Base-by-base conservation (phyloP, 768 basidiomycete species). In the Cystobasidium tubakii region DNA sequence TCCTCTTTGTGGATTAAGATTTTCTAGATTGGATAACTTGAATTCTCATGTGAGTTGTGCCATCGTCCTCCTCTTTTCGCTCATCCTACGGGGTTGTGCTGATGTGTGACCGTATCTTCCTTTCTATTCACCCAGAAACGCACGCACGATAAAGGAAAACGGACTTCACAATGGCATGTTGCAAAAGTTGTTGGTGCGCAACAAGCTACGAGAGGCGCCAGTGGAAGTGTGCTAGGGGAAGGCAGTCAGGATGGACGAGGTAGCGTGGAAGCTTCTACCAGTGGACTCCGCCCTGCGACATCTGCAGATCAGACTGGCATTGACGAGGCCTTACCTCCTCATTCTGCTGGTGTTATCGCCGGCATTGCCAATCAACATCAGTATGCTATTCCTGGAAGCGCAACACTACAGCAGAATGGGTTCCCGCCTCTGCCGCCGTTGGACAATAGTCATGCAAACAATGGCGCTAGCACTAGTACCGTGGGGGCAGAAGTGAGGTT, bases 101-200 rank as follows among this genome's bases (percentile, higher is more conserved):
- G 6, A 33, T 25, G 34, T 44, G 17, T 53, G 63, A 6, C 34
- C 10, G 6, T 23, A 42, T 23, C 19, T 23, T 46, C 46, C n/a
- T 53, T 43, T 53, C 66, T 3, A 29, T 10, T 21, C 23, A 12
- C 19, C 19, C 36, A 71, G 69, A 71, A 71, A 71, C 69, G 69
- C 2, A 71, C 69, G 4, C 69, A 71, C 55, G 69, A 71, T n/a
- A 71, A 71, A 36, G 69, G 69, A 1, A 71, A 71, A 55, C 69
- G 69, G n/a, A 71, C 69, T n/a, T 36, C 69, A 31, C 69, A 71
- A 44, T 71, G 69, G 69, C 69, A 71, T 31, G 69, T 55, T 60
- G 69, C 69, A 13, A 71, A 71, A 60, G 53, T 71, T 23, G 69
- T 71, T 4, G 69, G 69, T 3, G 43, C 36, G 25, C 63, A 27